phyloP scores from a whole-genome alignment of 306 rosid genomes.

The Vachellia collinsii region DNA sequence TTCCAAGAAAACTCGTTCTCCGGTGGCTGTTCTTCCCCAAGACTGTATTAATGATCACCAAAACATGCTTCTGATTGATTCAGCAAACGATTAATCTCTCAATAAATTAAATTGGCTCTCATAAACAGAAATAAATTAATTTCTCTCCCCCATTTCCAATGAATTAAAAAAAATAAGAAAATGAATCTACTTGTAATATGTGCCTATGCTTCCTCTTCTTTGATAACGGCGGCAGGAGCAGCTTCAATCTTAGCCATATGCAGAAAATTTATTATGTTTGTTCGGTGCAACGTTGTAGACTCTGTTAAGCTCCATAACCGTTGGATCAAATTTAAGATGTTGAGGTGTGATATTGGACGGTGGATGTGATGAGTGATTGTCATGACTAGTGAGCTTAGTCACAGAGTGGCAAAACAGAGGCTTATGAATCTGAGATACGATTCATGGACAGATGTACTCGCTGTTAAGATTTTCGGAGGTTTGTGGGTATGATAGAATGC shows the following conservation, averaged over 20 bases:
- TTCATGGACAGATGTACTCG: not conserved
- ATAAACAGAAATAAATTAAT: not conserved
- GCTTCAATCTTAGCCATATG: constrained; percentile 40
- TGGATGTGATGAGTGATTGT: not conserved
- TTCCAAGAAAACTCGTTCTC: not conserved
- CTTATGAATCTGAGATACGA: not conserved
- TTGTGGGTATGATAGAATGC: constrained; percentile 1
- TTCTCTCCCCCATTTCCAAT: not conserved
- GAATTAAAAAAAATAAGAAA: not conserved
- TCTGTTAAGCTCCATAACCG: not conserved
- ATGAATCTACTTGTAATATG: not conserved
- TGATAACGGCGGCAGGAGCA: constrained; percentile 15
- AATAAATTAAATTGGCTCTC: constrained; percentile 17
- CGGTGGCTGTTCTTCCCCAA: constrained; percentile 9
- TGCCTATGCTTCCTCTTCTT: constrained; percentile 6
- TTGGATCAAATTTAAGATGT: not conserved
- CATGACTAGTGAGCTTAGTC: not conserved
- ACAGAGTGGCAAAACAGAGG: not conserved
- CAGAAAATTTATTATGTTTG: not conserved
- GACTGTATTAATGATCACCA: not conserved
- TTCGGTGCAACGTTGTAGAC: not conserved
- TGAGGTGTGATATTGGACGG: constrained; percentile 19
- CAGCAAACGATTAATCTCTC: constrained; percentile 27
- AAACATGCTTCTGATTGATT: constrained; percentile 23
- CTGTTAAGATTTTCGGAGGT: constrained; percentile 9